Evolutionary conservation across 768 basidiomycete species (phyloP).

Genomic region (Hygrophorus pudorinus): DNA sequence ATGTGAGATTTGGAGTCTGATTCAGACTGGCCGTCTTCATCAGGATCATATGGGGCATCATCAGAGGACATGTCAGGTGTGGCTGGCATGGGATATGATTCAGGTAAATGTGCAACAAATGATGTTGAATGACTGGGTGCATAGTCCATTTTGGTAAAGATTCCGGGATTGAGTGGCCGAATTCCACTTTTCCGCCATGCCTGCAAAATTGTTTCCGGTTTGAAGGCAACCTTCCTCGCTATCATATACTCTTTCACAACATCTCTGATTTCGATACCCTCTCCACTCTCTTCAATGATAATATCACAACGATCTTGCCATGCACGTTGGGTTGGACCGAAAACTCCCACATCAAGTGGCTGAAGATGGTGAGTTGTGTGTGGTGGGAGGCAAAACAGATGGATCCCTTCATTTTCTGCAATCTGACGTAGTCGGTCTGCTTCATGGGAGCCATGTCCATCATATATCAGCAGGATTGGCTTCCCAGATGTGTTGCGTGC

Average conservation of each 20-base stretch:
- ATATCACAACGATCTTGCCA: constrained; percentile 16
- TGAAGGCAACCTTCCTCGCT: constrained; percentile 11
- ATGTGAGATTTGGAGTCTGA: background rate
- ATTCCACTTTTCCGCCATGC: constrained; percentile 16
- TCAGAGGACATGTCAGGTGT: constrained; percentile 10
- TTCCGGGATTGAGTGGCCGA: constrained; percentile 10
- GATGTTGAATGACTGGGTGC: constrained; percentile 12
- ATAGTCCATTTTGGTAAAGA: constrained; percentile 8
- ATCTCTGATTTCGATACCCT: background rate
- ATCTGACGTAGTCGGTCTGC: constrained; percentile 17
- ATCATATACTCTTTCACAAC: constrained; percentile 5
- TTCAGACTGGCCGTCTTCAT: background rate
- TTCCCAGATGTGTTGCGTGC: constrained; percentile 14
- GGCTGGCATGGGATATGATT: constrained; percentile 8
- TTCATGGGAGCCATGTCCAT: constrained; percentile 28
- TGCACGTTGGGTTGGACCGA: constrained; percentile 20
- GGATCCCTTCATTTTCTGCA: constrained; percentile 15
- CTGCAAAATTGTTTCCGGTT: constrained; percentile 11
- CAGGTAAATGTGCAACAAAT: constrained; percentile 8
- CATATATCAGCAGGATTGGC: constrained; percentile 25
- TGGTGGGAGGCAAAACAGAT: constrained; percentile 26
- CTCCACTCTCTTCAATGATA: constrained; percentile 17
- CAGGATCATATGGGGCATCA: constrained; percentile 11
- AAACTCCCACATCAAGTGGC: constrained; percentile 27
- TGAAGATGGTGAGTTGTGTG: constrained; percentile 29